phyloP scores from a whole-genome alignment of 129 eudicot genomes.

The Gnaphalium uliginosum region DNA sequence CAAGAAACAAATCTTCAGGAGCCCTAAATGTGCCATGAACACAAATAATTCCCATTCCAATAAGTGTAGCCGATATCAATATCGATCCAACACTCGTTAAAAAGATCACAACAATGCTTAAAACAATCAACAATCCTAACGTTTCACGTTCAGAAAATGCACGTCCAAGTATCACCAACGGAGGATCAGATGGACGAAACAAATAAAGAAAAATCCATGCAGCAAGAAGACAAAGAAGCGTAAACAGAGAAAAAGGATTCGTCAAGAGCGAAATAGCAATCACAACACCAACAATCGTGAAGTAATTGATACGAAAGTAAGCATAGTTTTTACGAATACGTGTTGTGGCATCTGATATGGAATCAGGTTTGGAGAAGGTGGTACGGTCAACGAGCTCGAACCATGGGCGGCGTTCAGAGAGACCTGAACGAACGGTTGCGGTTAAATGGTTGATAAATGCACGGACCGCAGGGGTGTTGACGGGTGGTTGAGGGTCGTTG shows the following conservation, averaged over 20 bases:
- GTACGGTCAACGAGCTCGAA: conserved; percentile 74
- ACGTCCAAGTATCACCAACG: conserved; percentile 43
- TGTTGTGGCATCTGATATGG: conserved; percentile 69
- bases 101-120: conserved; percentile 65
- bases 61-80: conserved; percentile 68
- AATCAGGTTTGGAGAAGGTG: conserved; percentile 82
- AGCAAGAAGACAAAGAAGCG: conserved; percentile 64
- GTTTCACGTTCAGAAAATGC: conserved; percentile 42
- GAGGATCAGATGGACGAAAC: conserved; percentile 47
- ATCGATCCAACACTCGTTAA: conserved; percentile 87
- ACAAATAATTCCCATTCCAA: conserved; percentile 61
- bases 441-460: conserved; percentile 46
- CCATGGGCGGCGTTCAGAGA: conserved; percentile 90
- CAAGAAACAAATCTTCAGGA: conserved; percentile 89
- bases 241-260: conserved; percentile 73
- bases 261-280: conserved; percentile 70
- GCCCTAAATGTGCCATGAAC: conserved; percentile 77
- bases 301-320: conserved; percentile 77
- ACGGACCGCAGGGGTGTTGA: conserved; percentile 60
- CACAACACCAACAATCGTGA: conserved; percentile 53
- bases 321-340: conserved; percentile 85
- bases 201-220: conserved; percentile 74
- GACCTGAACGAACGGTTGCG: conserved; percentile 55
- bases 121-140: conserved; percentile 38
- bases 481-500: conserved; percentile 32